Conservation (phyloP, 768 basidiomycete species). For the Tubosaeta sp. region DNA sequence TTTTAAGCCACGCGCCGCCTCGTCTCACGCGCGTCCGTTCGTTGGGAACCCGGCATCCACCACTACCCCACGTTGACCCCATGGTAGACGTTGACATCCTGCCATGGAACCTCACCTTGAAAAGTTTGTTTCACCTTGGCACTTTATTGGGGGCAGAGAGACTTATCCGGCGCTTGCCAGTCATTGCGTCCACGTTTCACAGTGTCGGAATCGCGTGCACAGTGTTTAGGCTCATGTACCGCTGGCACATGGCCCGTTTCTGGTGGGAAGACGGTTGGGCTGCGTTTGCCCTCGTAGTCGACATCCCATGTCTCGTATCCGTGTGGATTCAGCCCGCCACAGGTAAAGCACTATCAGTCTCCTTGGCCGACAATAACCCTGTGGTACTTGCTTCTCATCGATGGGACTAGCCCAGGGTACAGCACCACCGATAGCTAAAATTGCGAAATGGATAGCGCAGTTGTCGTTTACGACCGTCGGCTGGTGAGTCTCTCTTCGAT, state of each 20-base stretch:
- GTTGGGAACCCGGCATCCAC: background rate
- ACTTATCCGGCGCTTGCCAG: conserved; percentile 3
- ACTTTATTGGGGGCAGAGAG: background rate
- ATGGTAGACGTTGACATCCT: background rate
- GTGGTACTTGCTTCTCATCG: background rate
- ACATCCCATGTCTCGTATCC: conserved; percentile 10
- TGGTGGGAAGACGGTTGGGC: conserved; percentile 32
- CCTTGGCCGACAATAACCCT: background rate
- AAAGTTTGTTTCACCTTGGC: conserved; percentile 5
- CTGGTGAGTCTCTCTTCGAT: conserved; percentile 13
- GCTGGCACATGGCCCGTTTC: conserved; percentile 17
- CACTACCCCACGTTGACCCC: background rate
- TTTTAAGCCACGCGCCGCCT: background rate
- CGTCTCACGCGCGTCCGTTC: background rate
- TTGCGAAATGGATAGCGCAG: conserved; percentile 9
- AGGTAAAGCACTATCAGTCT: conserved; percentile 3
- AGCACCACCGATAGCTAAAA: background rate
- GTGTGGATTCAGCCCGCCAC: conserved; percentile 2
- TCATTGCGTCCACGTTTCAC: conserved; percentile 14
- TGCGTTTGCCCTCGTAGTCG: conserved; percentile 17
- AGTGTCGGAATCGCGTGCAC: conserved; percentile 22
- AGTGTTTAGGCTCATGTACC: conserved; percentile 21
- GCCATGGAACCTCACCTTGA: conserved; percentile 11
- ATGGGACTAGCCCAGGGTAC: background rate
- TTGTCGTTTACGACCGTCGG: conserved; percentile 15